These are phyloP conservation scores for Aspergillus cristatus DNA, from an alignment of 495 filamentous ascomycete genomes.

Conservation along the genomic window DNA sequence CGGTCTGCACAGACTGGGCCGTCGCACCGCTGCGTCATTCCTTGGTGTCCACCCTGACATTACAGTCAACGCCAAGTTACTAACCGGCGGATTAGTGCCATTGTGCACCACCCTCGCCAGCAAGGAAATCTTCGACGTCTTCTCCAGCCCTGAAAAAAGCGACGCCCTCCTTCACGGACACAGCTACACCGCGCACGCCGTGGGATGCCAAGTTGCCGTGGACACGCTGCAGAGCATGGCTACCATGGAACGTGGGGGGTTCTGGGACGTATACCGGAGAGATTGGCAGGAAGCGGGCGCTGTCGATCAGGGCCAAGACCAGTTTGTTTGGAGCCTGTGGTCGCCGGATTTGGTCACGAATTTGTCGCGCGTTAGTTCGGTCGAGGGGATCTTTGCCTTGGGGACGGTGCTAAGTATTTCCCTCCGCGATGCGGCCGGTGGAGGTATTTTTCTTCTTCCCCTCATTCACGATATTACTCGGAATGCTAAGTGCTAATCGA, in stretches of 20 bases:
- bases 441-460: slow-evolving; percentile 27
- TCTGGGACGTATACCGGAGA: slow-evolving; percentile 40
- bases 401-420: slow-evolving; percentile 63
- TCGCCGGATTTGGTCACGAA: slow-evolving; percentile 42
- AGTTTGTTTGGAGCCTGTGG: slow-evolving; percentile 61
- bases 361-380: slow-evolving; percentile 41
- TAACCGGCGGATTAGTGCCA: slow-evolving; percentile 70
- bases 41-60: slow-evolving; percentile 58
- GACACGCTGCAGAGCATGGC: slow-evolving; percentile 47
- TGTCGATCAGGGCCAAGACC: not conserved
- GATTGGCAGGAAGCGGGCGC: slow-evolving; percentile 30
- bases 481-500: slow-evolving; percentile 3
- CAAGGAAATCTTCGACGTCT: slow-evolving; percentile 60
- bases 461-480: not conserved
- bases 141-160: slow-evolving; percentile 55
- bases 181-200: slow-evolving; percentile 71
- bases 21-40: slow-evolving; percentile 54
- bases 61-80: slow-evolving; percentile 65
- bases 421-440: slow-evolving; percentile 37
- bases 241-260: slow-evolving; percentile 40
- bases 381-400: slow-evolving; percentile 59
- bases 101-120: slow-evolving; percentile 62
- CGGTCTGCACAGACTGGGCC: slow-evolving; percentile 67
- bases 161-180: slow-evolving; percentile 71
- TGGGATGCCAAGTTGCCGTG: slow-evolving; percentile 64